Evolutionary conservation across 1,284 basidiomycete species (phyloP), one percentile per base, ranked within the genome.

Genomic region (Naganishia liquefaciens): DNA sequence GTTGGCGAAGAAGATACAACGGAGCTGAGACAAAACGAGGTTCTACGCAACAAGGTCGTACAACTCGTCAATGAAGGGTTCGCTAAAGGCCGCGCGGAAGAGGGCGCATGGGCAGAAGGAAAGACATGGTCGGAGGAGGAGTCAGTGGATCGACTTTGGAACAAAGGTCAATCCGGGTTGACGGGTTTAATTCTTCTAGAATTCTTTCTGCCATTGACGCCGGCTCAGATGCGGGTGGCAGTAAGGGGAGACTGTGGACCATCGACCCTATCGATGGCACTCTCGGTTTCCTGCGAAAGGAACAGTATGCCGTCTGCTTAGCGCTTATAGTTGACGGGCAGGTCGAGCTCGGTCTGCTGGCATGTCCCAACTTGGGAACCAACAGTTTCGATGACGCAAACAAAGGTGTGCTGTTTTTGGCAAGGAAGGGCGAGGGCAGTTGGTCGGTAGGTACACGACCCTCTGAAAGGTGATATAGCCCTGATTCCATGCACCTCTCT

Each of bases 281-380:
- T 5, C 74, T 74, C 5, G 73, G 95, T 2, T 99, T 99, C 82
- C 84, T 99, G 49, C 87, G 95, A 25, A 93, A 93, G 13, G 94
- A 91, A 63, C 96, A 99, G 78, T 99, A 95, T 74, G 95, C 95
- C 5, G 92, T 99, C 30, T 99, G 95, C 79, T 83, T 99, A 33
- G 90, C 93, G 0, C 84, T 99, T 66, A 86, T 99, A 72, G 84
- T 93, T 63, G 87, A 98, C 71, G 86, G 90, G 0, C 77, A 87
- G 65, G 91, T 95, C 46, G 83, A 91, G 73, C 82, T 97, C 15
- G 94, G 93, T 23, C 88, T 96, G 23, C 92, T 98, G 74, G 95
- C 94, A 5, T 98, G 94, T 77, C 95, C 94, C 0, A 99, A 99
- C 79, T 83, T 99, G 27, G 88, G 87, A n/a, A 76, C 84, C 25